Base-by-base conservation (phyloP, 106 monocot species). In the Phalaenopsis equestris region DNA sequence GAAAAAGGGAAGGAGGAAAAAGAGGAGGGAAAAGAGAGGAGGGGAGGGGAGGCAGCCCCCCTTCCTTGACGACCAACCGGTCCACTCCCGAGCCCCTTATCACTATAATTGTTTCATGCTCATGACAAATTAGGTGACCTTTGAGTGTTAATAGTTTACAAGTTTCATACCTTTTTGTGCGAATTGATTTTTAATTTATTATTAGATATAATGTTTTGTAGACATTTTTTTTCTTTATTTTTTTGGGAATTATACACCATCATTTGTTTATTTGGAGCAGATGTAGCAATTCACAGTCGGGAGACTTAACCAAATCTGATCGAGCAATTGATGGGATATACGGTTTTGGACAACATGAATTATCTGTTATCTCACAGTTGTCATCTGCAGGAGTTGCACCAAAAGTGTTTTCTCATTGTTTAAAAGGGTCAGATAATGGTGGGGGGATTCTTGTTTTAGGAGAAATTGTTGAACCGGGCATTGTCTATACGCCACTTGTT, bases 381-480 rank as follows among this genome's bases (percentile, higher is more conserved):
- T 89, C 87, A 36, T 86, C 90, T 76, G 61, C 78, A 70, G 97
- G 94, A 41, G 86, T 94, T 56, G 79, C 92, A 67, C 97, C 97
- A 55, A 92, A 89, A 72, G 94, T 92, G 9, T 98, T 98, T 75
- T 98, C 97, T 72, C 97, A 98, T 81, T 98, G 97, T 84, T 82
- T 98, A 48, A 92, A 85, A 86, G 92, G 97, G 4, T 89, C 97
- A 52, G 89, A 88, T 10, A 87, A 81, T 83, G 97, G 97, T 72
- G 97, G 97, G 41, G 97, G 97, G 55, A 90, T 94, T 89, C 82
- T 98, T 77, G 97, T 98, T 52, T 89, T 98, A 75, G 97, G 97
- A 43, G 87, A 94, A 80, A 92, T 98, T 82, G 80, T 92, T 18
- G 92, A 98, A 78, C 90, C 97, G 18, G 89, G 87, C 52, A 90